Base-by-base conservation (phyloP, 805 yeast genomes). In the Yarrowia deformans region DNA sequence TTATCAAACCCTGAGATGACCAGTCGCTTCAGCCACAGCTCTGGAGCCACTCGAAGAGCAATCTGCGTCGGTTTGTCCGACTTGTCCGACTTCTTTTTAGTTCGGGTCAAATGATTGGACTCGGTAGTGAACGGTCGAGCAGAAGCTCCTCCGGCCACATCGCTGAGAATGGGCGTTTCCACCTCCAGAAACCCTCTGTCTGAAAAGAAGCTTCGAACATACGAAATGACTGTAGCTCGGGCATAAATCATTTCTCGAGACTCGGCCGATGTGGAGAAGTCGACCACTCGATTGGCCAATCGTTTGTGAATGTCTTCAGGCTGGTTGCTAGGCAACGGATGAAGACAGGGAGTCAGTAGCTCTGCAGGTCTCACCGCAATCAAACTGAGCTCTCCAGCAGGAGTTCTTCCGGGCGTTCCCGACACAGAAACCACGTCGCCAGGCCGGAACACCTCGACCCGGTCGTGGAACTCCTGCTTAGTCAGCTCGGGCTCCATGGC, bases 31-130 rank as follows among this genome's bases (percentile, higher is more conserved):
- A 95, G 83, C 97, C 97, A 95, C 46, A 95, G 79, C 75, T 94
- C 99, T 0, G 99, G 99, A 0, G 99, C 98, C 1, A 95, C 94
- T 52, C 99, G 80, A 55, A 95, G 77, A 68, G 85, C 88, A 9
- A 92, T 78, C 13, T 80, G 79, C 1, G 74, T 69, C 8, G 66
- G 14, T 40, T 54, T 69, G 3, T 70, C 72, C 1, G 42, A 18
- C 16, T 18, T 4, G 19, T 45, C 49, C 2, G 19, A 3, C 29
- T 45, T 19, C n/a, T 45, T 48, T 12, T 48, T 60, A 2, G 40
- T 39, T 18, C 49, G 40, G 9, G 37, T 23, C 37, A 63, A 18
- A 29, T 63, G 68, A 16, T 72, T 78, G 74, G 69, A 82, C 67
- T 77, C 75, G 0, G 98, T 92, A 0, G 74, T 75, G 73, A 95